Percentiles rank a stretch among this genome's conserved stretches.
Conservation (phyloP, 2,329 filamentous ascomycete species). For the Xylariomycetidae sp. region DNA sequence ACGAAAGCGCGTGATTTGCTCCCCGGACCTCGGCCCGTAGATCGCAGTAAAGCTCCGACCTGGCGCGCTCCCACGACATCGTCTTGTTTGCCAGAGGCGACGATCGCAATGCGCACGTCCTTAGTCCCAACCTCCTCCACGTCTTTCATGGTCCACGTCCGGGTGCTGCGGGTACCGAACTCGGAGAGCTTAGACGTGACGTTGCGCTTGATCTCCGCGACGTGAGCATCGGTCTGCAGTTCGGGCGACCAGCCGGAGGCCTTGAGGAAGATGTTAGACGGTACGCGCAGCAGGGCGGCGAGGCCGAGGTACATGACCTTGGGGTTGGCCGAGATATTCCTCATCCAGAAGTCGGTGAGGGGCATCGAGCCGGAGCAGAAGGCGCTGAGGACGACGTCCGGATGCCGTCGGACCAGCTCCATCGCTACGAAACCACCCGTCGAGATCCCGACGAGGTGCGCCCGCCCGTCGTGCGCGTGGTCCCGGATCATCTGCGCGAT, state of each 20-base stretch:
- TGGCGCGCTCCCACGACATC: slow-evolving; percentile 18
- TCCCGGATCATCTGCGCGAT: slow-evolving; percentile 31
- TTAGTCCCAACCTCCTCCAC: slow-evolving; percentile 21
- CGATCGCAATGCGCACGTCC: slow-evolving; percentile 21
- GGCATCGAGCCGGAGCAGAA: slow-evolving; percentile 32
- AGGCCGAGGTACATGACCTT: slow-evolving; percentile 23
- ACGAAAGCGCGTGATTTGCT: slow-evolving; percentile 26
- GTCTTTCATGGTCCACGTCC: slow-evolving; percentile 18
- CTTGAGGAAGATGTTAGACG: slow-evolving; percentile 24
- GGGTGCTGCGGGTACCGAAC: slow-evolving; percentile 13
- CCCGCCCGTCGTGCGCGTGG: slow-evolving; percentile 30
- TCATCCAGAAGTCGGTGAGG: slow-evolving; percentile 18
- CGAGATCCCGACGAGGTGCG: slow-evolving; percentile 37
- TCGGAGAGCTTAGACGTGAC: slow-evolving; percentile 14
- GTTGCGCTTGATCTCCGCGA: slow-evolving; percentile 31
- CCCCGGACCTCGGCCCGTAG: slow-evolving; percentile 16
- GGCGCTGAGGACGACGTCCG: slow-evolving; percentile 29
- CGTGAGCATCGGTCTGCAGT: slow-evolving; percentile 23
- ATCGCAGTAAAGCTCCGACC: slow-evolving; percentile 21
- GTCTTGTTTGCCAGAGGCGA: slow-evolving; percentile 9
- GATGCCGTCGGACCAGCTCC: slow-evolving; percentile 28
- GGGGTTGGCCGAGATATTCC: slow-evolving; percentile 21
- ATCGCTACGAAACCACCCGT: slow-evolving; percentile 33
- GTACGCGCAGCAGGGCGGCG: slow-evolving; percentile 19
- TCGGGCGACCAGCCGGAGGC: slow-evolving; percentile 22